A percentile compares a stretch with the other conserved stretches of the same genome.
These are phyloP conservation scores for Ambrosia artemisiifolia DNA, from an alignment of 129 eudicot genomes.

Conservation along the genomic window DNA sequence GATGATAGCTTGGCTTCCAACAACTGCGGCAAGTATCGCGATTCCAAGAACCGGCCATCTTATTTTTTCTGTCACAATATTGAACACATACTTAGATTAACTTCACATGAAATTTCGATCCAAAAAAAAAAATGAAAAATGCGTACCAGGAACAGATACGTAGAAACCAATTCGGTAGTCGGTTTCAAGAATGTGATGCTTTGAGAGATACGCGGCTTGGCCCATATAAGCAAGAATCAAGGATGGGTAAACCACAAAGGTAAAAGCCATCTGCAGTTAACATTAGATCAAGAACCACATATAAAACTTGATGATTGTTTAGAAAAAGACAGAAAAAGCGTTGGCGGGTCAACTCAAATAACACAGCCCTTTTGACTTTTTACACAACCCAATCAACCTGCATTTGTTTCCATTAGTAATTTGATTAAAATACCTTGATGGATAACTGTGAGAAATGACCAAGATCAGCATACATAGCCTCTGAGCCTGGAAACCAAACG, in stretches of 20 bases:
- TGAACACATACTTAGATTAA: not conserved
- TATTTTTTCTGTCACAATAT: conserved; percentile 55
- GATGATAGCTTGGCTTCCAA: conserved; percentile 92
- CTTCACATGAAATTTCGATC: not conserved
- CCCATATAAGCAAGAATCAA: conserved; percentile 96
- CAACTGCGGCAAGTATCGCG: conserved; percentile 92
- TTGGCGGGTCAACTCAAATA: too few species aligned
- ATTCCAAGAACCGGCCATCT: conserved; percentile 91
- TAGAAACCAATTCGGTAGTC: conserved; percentile 84
- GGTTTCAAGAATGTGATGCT: conserved; percentile 60
- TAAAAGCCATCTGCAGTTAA: conserved; percentile 76
- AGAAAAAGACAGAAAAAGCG: too few species aligned
- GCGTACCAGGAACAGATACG: conserved; percentile 84
- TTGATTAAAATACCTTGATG: conserved; percentile 51
- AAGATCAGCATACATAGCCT: conserved; percentile 95
- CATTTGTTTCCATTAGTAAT: not conserved
- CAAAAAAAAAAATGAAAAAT: not conserved
- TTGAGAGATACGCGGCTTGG: conserved; percentile 97
- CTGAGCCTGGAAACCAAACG: conserved; percentile 52
- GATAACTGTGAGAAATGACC: conserved; percentile 89
- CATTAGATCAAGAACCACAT: conserved; percentile 1
- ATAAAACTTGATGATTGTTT: too few species aligned
- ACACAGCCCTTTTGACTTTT: not conserved
- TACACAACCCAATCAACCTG: not conserved
- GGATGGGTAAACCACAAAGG: conserved; percentile 84